These are phyloP conservation scores for Thermochaetoides thermophila DNA, from an alignment of 495 filamentous ascomycete genomes.

Conservation along the genomic window DNA sequence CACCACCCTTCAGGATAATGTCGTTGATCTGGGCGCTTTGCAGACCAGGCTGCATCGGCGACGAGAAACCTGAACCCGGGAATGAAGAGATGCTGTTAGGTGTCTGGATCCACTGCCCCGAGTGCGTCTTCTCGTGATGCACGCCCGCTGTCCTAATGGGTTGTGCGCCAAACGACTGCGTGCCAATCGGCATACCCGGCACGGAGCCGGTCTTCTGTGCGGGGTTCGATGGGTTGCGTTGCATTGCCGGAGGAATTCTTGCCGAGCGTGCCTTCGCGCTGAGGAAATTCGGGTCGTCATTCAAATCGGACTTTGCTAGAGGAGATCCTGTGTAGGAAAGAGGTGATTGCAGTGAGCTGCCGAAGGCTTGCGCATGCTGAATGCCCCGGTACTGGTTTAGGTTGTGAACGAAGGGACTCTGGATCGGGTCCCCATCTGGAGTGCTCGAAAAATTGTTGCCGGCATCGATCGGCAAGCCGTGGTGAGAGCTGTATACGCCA, in stretches of 20 bases:
- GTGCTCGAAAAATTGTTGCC: constrained; percentile 66
- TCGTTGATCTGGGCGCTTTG: constrained; percentile 36
- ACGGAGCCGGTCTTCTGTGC: constrained; percentile 25
- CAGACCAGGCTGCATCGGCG: constrained; percentile 39
- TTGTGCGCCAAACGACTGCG: constrained; percentile 47
- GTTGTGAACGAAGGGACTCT: constrained; percentile 68
- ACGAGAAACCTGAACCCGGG: constrained; percentile 67
- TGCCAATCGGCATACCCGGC: constrained; percentile 21
- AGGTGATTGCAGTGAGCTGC: constrained; percentile 34
- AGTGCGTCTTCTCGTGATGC: constrained; percentile 67
- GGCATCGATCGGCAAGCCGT: constrained; percentile 33
- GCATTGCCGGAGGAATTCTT: constrained; percentile 43
- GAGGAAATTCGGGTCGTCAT: constrained; percentile 40
- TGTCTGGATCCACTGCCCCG: constrained; percentile 63
- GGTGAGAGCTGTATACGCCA: constrained; percentile 31
- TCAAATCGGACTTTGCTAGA: constrained; percentile 39
- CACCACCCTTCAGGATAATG: constrained; percentile 36
- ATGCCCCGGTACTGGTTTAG: constrained; percentile 58
- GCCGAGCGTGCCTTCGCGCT: constrained; percentile 40
- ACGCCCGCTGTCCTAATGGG: constrained; percentile 52
- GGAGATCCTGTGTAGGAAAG: constrained; percentile 36
- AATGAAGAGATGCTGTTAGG: constrained; percentile 67
- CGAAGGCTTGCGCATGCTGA: constrained; percentile 40
- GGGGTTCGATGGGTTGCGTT: constrained; percentile 52
- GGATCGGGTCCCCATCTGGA: constrained; percentile 73